Conservation (phyloP, 2,329 filamentous ascomycete genomes). For the Coniochaeta sp. region DNA sequence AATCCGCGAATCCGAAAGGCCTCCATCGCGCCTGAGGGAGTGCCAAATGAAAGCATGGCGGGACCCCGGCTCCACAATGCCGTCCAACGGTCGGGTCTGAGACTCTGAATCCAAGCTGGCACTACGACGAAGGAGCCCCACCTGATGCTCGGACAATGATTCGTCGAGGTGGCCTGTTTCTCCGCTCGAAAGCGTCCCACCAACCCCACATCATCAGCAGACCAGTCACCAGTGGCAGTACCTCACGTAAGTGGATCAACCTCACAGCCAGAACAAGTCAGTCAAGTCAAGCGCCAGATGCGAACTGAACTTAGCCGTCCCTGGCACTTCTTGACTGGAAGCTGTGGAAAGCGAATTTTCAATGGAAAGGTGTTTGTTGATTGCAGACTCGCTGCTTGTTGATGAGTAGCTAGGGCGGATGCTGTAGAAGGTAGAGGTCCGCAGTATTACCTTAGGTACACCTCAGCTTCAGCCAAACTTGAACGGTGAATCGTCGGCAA, state of each 20-base stretch:
- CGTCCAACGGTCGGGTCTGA: background rate
- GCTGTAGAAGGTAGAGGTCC: too few species aligned
- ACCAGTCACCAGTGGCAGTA: too few species aligned
- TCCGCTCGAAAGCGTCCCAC: background rate
- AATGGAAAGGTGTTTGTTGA: too few species aligned
- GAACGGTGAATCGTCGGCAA: too few species aligned
- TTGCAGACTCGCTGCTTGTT: too few species aligned
- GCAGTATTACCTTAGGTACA: too few species aligned
- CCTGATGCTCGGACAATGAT: background rate
- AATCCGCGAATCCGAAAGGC: background rate
- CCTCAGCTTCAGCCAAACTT: too few species aligned
- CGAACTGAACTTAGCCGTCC: background rate
- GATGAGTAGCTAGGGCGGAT: too few species aligned
- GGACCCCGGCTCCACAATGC: background rate
- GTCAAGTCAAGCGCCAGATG: background rate
- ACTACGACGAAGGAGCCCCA: background rate
- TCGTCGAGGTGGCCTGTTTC: background rate
- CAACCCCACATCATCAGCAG: conserved; percentile 1
- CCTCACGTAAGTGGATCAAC: background rate
- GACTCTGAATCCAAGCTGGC: background rate
- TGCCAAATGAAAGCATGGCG: background rate
- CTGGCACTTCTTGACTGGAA: background rate
- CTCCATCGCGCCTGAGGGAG: background rate
- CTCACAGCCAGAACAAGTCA: too few species aligned
- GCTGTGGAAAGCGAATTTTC: too few species aligned